Evolutionary conservation across 805 yeast genomes (phyloP).

Genomic region (Millerago galiae): DNA sequence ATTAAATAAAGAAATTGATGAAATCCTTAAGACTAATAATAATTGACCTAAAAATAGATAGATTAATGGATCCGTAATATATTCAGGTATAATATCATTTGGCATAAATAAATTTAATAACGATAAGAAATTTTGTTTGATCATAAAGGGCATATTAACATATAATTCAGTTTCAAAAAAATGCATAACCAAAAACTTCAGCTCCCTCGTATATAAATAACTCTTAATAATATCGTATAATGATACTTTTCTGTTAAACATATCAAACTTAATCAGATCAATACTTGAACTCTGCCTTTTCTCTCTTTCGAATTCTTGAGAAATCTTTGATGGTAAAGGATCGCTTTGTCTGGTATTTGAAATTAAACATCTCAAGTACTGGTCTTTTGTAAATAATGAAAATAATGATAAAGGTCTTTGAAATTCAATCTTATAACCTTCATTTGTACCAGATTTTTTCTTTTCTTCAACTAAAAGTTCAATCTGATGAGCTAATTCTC

Average conservation of each 20-base stretch:
- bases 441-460: not conserved
- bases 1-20: conserved; percentile 13
- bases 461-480: not conserved
- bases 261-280: conserved; percentile 1
- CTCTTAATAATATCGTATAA: conserved; percentile 3
- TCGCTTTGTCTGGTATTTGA: not conserved
- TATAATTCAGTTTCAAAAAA: conserved; percentile 5
- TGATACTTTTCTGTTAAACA: not conserved
- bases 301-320: conserved; percentile 7
- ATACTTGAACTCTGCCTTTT: conserved; percentile 3
- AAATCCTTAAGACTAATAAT: conserved; percentile 13
- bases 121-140: conserved; percentile 5
- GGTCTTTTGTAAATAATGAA: conserved; percentile 6
- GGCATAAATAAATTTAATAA: conserved; percentile 1
- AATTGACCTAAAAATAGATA: conserved; percentile 12
- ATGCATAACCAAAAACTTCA: not conserved
- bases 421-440: not conserved
- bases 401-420: conserved; percentile 3
- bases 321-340: not conserved
- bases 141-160: conserved; percentile 5
- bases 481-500: conserved; percentile 1
- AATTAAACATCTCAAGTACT: conserved; percentile 1
- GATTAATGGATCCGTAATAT: conserved; percentile 2
- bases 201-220: not conserved
- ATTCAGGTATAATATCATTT: not conserved